Evolutionary conservation across 1,284 basidiomycete genomes (phyloP), one percentile per base, ranked within the genome.

Genomic region (Rugiboletus extremiorientalis): DNA sequence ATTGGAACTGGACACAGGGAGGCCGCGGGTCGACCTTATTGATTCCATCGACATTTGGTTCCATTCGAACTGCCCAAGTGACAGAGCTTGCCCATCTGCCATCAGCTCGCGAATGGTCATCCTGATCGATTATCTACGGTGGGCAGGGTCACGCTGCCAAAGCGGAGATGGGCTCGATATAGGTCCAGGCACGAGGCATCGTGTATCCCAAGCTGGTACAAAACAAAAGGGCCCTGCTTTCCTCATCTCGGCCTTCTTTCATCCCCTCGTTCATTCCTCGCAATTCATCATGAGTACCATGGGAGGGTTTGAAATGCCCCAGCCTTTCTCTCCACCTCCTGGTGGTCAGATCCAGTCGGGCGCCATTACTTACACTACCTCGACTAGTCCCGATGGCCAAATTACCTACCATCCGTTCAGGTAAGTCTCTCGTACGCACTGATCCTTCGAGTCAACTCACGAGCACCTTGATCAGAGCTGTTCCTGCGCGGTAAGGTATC

Each of bases 351-450:
- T 83, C 56, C 70, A 73, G 46, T 80, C 86, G 38, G 87, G 87
- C 28, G 74, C 85, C 41, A 79, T 86, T 65, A 89, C 85, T 22
- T 91, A 89, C 61, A 87, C 86, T 2, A 88, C 86, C 11, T 78
- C 82, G 5, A 78, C 76, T 2, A 78, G 76, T 5, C 73, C 79
- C 34, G 84, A 89, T 74, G 88, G 88, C 12, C 76, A 79, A 63
- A 60, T 82, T 36, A 67, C 79, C 47, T 91, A 89, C 68, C 85
- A 88, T 65, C 79, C 84, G 7, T 91, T 89, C 81, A 89, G 77
- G 88, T 88, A 65, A 63, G 84, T 70, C 54, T 37, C 49, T 47
- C 23, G 16, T 30, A n/a, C 41, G 7, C 52, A 27, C 50, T 43
- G 38, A 38, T 40, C 46, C 33, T 45, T 50, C 40, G 40, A 58